Conservation (phyloP, 208 protist species). For the Phytomonas francai region DNA sequence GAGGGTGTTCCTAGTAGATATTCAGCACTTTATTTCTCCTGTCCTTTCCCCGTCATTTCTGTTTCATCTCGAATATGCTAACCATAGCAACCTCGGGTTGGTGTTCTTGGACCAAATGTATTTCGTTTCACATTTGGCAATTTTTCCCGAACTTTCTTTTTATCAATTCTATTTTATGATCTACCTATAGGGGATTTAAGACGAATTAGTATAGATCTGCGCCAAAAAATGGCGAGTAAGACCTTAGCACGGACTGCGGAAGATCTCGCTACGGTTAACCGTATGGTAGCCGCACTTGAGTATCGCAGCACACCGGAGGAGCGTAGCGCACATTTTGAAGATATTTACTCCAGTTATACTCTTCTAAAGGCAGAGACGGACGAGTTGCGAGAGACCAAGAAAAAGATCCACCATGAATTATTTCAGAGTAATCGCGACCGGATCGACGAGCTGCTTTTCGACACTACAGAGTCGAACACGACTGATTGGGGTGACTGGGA, state of each 20-base stretch:
- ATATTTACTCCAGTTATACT: constrained; percentile 62
- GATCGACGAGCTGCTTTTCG: constrained; percentile 55
- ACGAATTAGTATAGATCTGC: neutral
- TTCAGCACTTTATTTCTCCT: neutral
- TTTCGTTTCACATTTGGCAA: neutral
- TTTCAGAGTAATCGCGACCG: constrained; percentile 58
- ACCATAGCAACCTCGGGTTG: too few relatives aligned
- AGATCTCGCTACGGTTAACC: neutral
- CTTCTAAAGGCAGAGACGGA: constrained; percentile 54
- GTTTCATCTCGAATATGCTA: too few relatives aligned
- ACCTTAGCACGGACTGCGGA: neutral
- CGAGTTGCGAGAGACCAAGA: constrained; percentile 48
- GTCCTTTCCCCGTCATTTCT: neutral
- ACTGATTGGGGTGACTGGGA: constrained; percentile 61
- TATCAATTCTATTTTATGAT: neutral
- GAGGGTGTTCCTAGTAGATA: too few relatives aligned
- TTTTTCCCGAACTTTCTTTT: neutral
- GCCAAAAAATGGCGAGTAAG: neutral
- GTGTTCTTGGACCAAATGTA: neutral
- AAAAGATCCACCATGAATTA: constrained; percentile 36
- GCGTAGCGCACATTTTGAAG: constrained; percentile 50
- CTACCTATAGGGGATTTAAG: neutral
- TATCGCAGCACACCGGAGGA: constrained; percentile 36
- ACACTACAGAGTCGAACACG: constrained; percentile 16
- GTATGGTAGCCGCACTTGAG: neutral